Evolutionary conservation across 2,329 filamentous ascomycete species (phyloP).

Genomic region (Pezicula rhizophila): DNA sequence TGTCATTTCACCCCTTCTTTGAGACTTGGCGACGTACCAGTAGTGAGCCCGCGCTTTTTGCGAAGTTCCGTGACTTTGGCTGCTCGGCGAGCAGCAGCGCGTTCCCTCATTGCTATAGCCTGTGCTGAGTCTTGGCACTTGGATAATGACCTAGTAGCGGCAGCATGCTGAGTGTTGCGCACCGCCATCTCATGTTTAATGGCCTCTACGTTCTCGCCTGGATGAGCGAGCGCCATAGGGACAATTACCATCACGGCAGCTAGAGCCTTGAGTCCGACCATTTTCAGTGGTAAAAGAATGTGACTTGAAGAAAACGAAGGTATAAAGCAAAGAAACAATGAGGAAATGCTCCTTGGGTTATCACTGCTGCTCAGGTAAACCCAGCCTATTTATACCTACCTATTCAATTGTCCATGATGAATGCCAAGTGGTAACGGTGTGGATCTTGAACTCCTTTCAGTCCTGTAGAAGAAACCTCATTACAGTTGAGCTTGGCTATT

Average conservation of each 20-base stretch:
- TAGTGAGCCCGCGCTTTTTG: conserved; percentile 6
- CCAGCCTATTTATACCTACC: too few relatives aligned
- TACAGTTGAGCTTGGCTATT: too few relatives aligned
- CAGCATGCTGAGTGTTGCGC: conserved; percentile 6
- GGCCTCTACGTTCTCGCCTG: conserved; percentile 5
- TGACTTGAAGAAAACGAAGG: too few relatives aligned
- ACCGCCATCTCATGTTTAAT: conserved; percentile 10
- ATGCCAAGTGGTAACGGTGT: too few relatives aligned
- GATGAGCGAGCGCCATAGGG: not conserved
- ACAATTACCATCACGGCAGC: not conserved
- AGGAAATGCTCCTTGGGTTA: too few relatives aligned
- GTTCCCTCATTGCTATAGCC: conserved; percentile 5
- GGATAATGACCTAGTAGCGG: conserved; percentile 1
- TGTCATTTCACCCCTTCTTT: not conserved
- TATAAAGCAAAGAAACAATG: too few relatives aligned
- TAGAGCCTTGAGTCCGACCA: not conserved
- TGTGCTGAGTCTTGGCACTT: conserved; percentile 7
- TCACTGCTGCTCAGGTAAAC: too few relatives aligned
- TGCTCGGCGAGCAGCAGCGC: conserved; percentile 6
- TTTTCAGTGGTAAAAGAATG: not conserved
- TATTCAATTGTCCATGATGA: too few relatives aligned
- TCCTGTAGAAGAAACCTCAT: too few relatives aligned
- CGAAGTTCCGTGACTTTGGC: conserved; percentile 8
- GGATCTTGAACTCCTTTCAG: too few relatives aligned
- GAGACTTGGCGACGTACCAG: not conserved